These are phyloP conservation scores for Auriscalpium orientale DNA, from an alignment of 768 basidiomycete genomes.

Conservation along the genomic window DNA sequence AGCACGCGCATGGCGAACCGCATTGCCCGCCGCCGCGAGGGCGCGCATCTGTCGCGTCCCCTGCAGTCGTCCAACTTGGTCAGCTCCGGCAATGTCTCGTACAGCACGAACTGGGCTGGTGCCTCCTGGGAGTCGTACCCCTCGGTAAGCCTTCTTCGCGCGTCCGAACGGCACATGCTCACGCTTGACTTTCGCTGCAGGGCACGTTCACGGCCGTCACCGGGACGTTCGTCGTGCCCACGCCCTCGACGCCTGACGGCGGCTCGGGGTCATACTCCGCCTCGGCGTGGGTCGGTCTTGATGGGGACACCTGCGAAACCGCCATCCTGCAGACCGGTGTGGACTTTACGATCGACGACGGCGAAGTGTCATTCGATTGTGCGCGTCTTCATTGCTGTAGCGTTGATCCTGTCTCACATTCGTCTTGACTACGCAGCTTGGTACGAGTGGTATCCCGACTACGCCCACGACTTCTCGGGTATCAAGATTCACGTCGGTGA, in stretches of 20 bases:
- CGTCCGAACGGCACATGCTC: background rate
- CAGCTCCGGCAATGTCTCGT: background rate
- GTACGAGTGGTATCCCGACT: conserved; percentile 25
- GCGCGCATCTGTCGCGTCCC: background rate
- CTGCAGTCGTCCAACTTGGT: background rate
- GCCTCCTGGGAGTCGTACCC: background rate
- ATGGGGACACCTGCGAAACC: conserved; percentile 22
- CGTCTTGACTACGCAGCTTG: conserved; percentile 7
- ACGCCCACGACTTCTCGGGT: conserved; percentile 21
- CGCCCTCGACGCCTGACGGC: background rate
- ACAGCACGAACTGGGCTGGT: background rate
- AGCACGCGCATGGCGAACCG: background rate
- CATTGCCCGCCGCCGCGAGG: background rate
- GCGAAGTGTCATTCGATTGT: conserved; percentile 20
- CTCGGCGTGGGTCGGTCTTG: conserved; percentile 27
- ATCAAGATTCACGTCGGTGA: conserved; percentile 17
- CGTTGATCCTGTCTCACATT: background rate
- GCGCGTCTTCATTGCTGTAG: background rate
- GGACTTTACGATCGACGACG: conserved; percentile 20
- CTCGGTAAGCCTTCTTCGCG: no score
- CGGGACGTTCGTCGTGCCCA: background rate
- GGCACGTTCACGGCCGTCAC: background rate
- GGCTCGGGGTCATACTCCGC: conserved; percentile 6
- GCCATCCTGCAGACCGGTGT: conserved; percentile 27
- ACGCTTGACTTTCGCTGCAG: background rate